Percentiles rank a stretch among this genome's conserved stretches.
phyloP scores from a whole-genome alignment of 2,329 filamentous ascomycete species.

The Apiospora sp. region DNA sequence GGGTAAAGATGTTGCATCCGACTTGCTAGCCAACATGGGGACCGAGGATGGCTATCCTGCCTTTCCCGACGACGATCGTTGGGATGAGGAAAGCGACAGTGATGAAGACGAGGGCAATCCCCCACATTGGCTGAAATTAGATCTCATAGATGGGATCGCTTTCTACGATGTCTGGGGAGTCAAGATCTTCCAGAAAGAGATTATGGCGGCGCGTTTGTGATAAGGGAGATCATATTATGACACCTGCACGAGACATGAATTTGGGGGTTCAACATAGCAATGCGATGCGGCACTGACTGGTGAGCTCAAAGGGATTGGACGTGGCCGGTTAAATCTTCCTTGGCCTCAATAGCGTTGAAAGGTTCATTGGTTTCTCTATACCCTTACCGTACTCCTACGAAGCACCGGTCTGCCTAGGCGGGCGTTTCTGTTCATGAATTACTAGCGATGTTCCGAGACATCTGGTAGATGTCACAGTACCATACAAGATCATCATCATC shows the following conservation, averaged over 20 bases:
- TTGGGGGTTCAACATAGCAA: not conserved
- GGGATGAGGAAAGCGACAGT: conserved; percentile 44
- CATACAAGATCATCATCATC: not conserved
- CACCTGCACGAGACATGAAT: not conserved
- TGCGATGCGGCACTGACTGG: not conserved
- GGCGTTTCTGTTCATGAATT: not conserved
- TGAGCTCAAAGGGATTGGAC: not conserved
- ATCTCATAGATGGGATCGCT: conserved; percentile 48
- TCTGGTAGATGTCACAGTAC: not conserved
- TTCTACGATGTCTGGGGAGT: conserved; percentile 58
- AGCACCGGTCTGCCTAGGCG: not conserved
- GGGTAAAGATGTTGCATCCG: conserved; percentile 39
- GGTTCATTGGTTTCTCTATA: conserved; percentile 16
- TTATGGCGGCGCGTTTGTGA: conserved; percentile 53
- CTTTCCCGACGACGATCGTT: conserved; percentile 36
- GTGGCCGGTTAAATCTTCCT: not conserved
- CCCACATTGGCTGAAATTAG: conserved; percentile 41
- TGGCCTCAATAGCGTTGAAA: not conserved
- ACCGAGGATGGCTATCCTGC: conserved; percentile 40
- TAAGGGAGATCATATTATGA: not conserved
- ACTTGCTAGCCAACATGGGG: not conserved
- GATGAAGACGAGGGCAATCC: conserved; percentile 45
- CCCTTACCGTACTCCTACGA: not conserved
- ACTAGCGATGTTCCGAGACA: too few species aligned
- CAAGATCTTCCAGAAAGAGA: conserved; percentile 66